phyloP scores from a whole-genome alignment of 345 rosid species.

The Odontarrhena argentea region DNA sequence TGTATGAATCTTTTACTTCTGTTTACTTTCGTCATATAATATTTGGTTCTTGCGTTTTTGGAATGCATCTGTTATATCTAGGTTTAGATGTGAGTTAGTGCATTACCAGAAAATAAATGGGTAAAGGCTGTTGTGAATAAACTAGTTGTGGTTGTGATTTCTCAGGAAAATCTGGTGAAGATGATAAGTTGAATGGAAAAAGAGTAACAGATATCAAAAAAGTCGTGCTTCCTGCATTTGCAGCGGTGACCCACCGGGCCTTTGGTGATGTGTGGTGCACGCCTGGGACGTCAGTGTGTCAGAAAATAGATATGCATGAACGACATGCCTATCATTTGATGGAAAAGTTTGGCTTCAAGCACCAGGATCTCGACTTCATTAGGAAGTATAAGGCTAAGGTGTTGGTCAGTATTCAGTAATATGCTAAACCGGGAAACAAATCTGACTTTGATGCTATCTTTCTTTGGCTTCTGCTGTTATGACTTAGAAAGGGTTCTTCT shows the following conservation, averaged over 20 bases:
- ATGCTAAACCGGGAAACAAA: no score
- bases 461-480: no score
- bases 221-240: conserved; percentile 45
- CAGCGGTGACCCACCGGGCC: conserved; percentile 45
- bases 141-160: conserved; percentile 15
- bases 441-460: background rate
- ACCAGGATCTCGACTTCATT: conserved; percentile 50
- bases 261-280: conserved; percentile 42
- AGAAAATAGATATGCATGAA: conserved; percentile 10
- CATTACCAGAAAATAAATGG: no score
- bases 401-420: no score
- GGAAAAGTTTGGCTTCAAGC: conserved; percentile 38
- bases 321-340: conserved; percentile 44
- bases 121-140: background rate
- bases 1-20: no score
- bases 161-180: conserved; percentile 1
- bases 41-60: no score
- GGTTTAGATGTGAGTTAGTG: no score
- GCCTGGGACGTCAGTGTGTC: conserved; percentile 35
- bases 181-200: conserved; percentile 2
- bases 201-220: background rate
- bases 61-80: no score
- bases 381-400: conserved; percentile 32
- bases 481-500: no score
- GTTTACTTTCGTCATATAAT: no score